Conservation (phyloP, 2,329 filamentous ascomycete species). For the Aspergillus japonicus region DNA sequence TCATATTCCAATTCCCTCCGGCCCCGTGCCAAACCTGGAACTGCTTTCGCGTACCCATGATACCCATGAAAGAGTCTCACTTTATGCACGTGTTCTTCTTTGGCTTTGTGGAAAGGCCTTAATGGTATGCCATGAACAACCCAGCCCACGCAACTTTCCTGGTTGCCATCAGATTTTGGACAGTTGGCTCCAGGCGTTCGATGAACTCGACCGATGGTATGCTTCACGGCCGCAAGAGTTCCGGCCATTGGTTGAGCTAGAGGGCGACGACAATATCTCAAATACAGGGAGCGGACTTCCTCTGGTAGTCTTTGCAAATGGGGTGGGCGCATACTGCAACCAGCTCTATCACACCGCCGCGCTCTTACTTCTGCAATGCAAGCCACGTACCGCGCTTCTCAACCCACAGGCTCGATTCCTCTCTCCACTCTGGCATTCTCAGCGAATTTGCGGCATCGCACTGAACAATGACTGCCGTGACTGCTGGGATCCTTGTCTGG, state of each 20-base stretch:
- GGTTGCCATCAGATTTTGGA: conserved; percentile 11
- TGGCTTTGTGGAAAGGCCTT: conserved; percentile 28
- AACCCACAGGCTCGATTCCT: conserved; percentile 33
- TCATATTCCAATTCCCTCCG: conserved; percentile 17
- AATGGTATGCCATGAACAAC: conserved; percentile 19
- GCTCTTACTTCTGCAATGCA: conserved; percentile 53
- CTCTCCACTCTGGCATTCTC: conserved; percentile 52
- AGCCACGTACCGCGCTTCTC: conserved; percentile 46
- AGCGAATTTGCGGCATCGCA: conserved; percentile 51
- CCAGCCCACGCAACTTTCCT: conserved; percentile 8
- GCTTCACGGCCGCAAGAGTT: conserved; percentile 28
- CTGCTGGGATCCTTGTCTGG: conserved; percentile 51
- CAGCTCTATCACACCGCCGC: conserved; percentile 59
- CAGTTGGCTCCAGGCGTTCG: conserved; percentile 26
- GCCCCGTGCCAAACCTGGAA: conserved; percentile 13
- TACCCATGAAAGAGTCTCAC: conserved; percentile 20
- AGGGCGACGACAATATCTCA: conserved; percentile 26
- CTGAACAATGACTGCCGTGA: conserved; percentile 48
- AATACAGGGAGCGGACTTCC: conserved; percentile 27
- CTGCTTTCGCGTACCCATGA: conserved; percentile 14
- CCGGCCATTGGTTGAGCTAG: conserved; percentile 35
- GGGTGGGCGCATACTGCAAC: conserved; percentile 48
- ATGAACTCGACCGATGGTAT: conserved; percentile 30
- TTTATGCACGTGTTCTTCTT: conserved; percentile 25
- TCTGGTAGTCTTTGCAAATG: conserved; percentile 49